phyloP scores from a whole-genome alignment of 2,329 filamentous ascomycete genomes.

The Colletotrichum godetiae region DNA sequence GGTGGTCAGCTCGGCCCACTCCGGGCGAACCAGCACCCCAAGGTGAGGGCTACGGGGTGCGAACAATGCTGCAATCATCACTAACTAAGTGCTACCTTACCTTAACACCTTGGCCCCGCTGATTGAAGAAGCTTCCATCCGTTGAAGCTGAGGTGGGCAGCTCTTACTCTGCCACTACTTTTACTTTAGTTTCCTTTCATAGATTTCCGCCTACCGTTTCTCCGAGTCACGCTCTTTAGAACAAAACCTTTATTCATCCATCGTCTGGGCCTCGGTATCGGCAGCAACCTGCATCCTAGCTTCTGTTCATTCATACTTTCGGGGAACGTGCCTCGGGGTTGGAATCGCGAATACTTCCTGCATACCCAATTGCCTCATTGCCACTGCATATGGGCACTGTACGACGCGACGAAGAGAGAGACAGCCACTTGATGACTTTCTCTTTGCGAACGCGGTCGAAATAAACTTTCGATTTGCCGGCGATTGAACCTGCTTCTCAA shows the following conservation, averaged over 20 bases:
- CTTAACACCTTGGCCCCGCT: slow-evolving; percentile 1
- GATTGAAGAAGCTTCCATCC: slow-evolving; percentile 7
- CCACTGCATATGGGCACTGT: slow-evolving; percentile 6
- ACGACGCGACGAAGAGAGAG: not conserved
- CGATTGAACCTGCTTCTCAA: slow-evolving; percentile 6
- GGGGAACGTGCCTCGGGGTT: not conserved
- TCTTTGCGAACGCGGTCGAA: not conserved
- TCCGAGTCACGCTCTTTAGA: not conserved
- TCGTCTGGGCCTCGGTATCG: not conserved
- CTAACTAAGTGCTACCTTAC: no score
- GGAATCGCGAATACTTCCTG: not conserved
- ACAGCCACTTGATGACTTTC: not conserved
- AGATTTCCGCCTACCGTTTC: not conserved
- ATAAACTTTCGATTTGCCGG: not conserved
- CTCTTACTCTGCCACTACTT: not conserved
- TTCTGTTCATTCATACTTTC: not conserved
- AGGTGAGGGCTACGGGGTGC: not conserved
- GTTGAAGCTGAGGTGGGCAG: not conserved
- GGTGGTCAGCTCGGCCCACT: slow-evolving; percentile 20
- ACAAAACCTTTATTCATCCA: not conserved
- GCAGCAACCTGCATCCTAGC: slow-evolving; percentile 13
- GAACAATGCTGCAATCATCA: slow-evolving; percentile 20
- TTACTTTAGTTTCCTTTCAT: not conserved
- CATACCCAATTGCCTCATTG: not conserved
- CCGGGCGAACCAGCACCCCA: slow-evolving; percentile 27